Evolutionary conservation across 2,329 filamentous ascomycete species (phyloP).

Genomic region (Ophiostoma pallidulum): DNA sequence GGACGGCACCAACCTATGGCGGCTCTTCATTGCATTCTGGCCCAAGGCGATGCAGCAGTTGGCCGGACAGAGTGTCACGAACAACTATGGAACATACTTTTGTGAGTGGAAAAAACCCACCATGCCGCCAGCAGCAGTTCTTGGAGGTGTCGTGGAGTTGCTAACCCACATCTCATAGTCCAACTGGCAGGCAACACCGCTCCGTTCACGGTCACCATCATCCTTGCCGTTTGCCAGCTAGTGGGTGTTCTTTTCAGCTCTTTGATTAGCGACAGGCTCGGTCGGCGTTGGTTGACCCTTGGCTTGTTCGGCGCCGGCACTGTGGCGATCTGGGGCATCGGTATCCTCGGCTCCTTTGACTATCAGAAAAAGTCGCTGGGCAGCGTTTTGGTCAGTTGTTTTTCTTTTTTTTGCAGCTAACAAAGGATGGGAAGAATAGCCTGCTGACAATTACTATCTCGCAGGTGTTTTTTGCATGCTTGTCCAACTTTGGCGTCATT

Average conservation of each 20-base stretch:
- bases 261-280: background rate
- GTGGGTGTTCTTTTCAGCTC: background rate
- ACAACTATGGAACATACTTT: conserved; percentile 6
- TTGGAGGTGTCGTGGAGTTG: no score
- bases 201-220: conserved; percentile 2
- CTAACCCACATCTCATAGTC: background rate
- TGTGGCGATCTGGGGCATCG: conserved; percentile 1
- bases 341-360: conserved; percentile 6
- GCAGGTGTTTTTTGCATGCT: conserved; percentile 1
- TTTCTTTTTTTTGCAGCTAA: no score
- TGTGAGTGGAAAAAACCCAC: no score
- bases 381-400: background rate
- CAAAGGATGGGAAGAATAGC: no score
- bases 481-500: conserved; percentile 8
- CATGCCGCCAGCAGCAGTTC: no score
- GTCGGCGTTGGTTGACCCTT: conserved; percentile 2
- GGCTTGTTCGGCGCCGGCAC: conserved; percentile 1
- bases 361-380: background rate
- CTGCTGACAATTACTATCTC: background rate
- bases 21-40: conserved; percentile 6
- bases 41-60: conserved; percentile 7
- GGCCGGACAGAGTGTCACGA: conserved; percentile 4
- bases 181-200: conserved; percentile 4
- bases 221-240: conserved; percentile 5
- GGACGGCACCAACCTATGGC: conserved; percentile 4